Conservation (phyloP, 257 asterid species). For the Nicotiana knightiana region DNA sequence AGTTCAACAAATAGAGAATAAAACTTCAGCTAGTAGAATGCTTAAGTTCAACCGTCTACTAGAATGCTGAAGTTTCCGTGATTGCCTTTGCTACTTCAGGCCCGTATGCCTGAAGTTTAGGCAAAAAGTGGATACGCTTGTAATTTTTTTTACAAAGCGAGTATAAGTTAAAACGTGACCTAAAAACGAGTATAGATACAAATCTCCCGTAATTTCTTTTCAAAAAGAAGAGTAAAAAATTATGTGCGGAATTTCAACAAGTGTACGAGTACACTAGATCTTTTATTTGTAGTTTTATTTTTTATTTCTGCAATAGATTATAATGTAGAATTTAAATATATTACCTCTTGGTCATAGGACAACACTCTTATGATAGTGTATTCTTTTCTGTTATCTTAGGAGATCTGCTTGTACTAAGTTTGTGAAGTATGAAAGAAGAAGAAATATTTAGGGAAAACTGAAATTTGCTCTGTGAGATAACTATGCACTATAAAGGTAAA, state of each 20-base stretch:
- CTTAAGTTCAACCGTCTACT: too few relatives aligned
- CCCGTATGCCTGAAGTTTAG: too few relatives aligned
- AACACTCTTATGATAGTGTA: background rate
- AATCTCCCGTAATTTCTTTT: background rate
- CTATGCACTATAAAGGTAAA: background rate
- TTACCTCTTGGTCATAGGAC: background rate
- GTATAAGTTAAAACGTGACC: too few relatives aligned
- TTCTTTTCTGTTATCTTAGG: background rate
- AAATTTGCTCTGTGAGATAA: background rate
- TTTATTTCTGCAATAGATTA: background rate
- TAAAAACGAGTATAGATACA: too few relatives aligned
- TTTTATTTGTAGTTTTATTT: background rate
- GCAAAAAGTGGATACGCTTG: too few relatives aligned
- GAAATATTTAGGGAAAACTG: background rate
- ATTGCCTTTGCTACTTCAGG: too few relatives aligned
- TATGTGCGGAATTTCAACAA: background rate
- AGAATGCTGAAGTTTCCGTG: too few relatives aligned
- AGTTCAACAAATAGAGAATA: too few relatives aligned
- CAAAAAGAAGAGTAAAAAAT: background rate
- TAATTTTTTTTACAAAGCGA: too few relatives aligned
- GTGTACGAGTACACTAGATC: rapidly evolving
- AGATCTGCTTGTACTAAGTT: background rate
- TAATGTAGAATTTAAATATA: background rate
- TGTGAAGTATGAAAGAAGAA: background rate
- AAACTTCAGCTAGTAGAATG: too few relatives aligned